Base-by-base conservation (phyloP, 345 rosid genomes). In the Hibiscus syriacus region DNA sequence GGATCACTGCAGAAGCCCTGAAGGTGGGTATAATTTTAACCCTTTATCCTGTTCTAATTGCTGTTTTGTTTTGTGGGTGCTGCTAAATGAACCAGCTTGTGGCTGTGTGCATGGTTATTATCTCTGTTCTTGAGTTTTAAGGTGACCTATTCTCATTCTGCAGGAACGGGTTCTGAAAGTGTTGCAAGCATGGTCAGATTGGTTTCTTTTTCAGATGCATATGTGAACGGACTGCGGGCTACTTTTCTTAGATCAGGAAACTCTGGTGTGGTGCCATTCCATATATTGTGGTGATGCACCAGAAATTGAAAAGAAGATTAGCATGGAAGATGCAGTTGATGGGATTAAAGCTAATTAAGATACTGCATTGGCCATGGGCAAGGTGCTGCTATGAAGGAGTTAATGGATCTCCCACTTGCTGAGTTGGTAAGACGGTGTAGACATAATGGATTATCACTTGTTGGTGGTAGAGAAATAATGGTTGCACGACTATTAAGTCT, bases 151-250 rank as follows among this genome's bases (percentile, higher is more conserved):
- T 27, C n/a, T 70, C 58, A 27, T 27, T 70, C 30, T 75, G 75
- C 81, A 94, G 99, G 98, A 94, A 79, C 92, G 97, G 45, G 90
- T 94, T 58, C 79, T 94, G 80, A 94, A 91, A 82, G 99, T 91
- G 45, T 77, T 94, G 81, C 97, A 94, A 76, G 99, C 87, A 38
- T 94, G 99, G 99, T 82, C 97, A 41, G 98, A 95, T 65, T 92
- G 98, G 99, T 95, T 94, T 84, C 90, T 94, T 64, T 94, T 76
- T 92, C 98, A 55, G 99, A 94, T 75, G 99, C 98, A 63, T 95
- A 95, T 78, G 91, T 95, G 62, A 81, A 85, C 73, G 99, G 99
- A 67, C 80, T 95, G 61, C 85, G 98, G 50, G 92, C 99, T 26
- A 95, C 98, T 27, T 95, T 95, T 83, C 89, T 92, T 50, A 88